Conservation (phyloP, 345 rosid genomes). For the Anastatica hierochuntica region DNA sequence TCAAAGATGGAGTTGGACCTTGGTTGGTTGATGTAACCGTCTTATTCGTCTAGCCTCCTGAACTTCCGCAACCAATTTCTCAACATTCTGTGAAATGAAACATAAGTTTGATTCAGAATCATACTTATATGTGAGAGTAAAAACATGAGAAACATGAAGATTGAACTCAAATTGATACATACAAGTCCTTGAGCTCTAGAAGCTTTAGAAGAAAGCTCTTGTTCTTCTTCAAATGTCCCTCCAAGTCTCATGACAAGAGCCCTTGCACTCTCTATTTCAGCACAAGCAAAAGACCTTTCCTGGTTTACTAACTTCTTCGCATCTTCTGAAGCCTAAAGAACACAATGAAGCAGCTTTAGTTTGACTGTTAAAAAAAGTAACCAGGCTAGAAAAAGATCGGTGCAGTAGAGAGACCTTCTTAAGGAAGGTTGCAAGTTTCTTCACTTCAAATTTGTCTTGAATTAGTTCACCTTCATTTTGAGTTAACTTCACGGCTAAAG, state of each 20-base stretch:
- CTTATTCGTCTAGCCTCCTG: conserved; percentile 88
- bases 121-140: background rate
- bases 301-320: conserved; percentile 93
- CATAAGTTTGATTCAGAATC: conserved; percentile 2
- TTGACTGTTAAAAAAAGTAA: background rate
- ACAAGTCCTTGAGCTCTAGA: conserved; percentile 45
- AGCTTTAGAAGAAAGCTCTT: conserved; percentile 56
- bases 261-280: conserved; percentile 95
- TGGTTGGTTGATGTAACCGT: conserved; percentile 81
- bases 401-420: conserved; percentile 66
- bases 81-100: conserved; percentile 49
- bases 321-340: conserved; percentile 87
- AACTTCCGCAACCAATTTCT: conserved; percentile 70
- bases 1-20: conserved; percentile 35
- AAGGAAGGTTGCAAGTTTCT: conserved; percentile 81
- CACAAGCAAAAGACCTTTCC: conserved; percentile 97
- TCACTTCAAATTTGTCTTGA: conserved; percentile 96
- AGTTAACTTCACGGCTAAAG: conserved; percentile 90
- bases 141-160: background rate
- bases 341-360: conserved; percentile 3
- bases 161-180: background rate
- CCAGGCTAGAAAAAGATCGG: background rate
- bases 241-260: conserved; percentile 85
- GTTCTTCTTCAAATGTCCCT: conserved; percentile 74
- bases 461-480: conserved; percentile 95